Conservation (phyloP, 139 green algal species). For the Micromonas pusilla region DNA sequence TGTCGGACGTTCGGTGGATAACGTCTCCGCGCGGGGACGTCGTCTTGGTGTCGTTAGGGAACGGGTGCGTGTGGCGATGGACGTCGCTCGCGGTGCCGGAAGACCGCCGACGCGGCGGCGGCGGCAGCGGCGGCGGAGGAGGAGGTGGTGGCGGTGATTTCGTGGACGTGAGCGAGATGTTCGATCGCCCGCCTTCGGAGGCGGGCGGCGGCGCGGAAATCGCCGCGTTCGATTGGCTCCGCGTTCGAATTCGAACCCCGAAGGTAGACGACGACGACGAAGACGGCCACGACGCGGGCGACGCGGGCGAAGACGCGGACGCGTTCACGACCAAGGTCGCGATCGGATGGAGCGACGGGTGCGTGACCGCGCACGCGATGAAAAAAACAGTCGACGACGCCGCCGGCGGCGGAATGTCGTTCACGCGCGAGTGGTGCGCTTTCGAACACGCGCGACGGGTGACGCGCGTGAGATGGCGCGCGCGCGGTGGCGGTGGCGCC, state of each 20-base stretch:
- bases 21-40: no score
- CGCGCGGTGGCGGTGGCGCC: no score
- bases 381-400: not conserved
- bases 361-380: not conserved
- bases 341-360: not conserved
- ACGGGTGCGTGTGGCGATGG: not conserved
- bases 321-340: not conserved
- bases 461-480: not conserved
- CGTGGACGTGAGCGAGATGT: not conserved
- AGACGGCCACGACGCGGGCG: not conserved
- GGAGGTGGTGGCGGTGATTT: not conserved
- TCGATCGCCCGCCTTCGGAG: not conserved
- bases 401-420: not conserved
- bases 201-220: no score
- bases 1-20: no score
- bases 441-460: not conserved
- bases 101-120: not conserved
- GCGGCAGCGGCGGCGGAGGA: no score
- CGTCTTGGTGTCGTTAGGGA: not conserved
- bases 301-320: not conserved
- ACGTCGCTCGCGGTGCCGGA: not conserved
- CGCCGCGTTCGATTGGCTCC: not conserved
- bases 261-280: no score
- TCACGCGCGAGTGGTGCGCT: not conserved
- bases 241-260: no score